phyloP scores from a whole-genome alignment of 2,329 filamentous ascomycete genomes.

The Arachnomyces sp. region DNA sequence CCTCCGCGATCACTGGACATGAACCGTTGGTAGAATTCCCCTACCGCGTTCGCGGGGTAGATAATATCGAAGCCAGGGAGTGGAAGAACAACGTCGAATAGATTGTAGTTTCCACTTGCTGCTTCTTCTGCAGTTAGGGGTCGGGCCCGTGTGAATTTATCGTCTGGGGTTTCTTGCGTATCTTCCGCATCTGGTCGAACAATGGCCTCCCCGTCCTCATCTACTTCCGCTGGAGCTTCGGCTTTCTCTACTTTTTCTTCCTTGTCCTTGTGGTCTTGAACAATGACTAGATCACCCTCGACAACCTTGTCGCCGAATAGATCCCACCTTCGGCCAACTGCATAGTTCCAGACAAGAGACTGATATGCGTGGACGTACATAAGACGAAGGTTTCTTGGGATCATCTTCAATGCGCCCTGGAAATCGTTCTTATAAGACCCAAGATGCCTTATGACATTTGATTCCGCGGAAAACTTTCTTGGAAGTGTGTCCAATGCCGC shows the following conservation, averaged over 20 bases:
- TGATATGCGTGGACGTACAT: constrained; percentile 99
- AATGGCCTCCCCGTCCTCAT: constrained; percentile 58
- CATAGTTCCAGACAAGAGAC: constrained; percentile 86
- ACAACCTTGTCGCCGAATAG: constrained; percentile 65
- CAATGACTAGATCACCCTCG: constrained; percentile 74
- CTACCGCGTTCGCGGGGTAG: constrained; percentile 77
- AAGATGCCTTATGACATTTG: constrained; percentile 69
- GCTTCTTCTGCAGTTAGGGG: constrained; percentile 70
- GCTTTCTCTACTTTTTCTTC: constrained; percentile 18
- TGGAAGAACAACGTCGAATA: constrained; percentile 85
- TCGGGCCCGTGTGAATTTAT: constrained; percentile 60
- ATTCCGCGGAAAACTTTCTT: constrained; percentile 72
- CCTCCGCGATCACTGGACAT: constrained; percentile 77
- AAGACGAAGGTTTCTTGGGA: constrained; percentile 71
- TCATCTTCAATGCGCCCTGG: constrained; percentile 68
- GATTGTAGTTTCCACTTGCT: constrained; percentile 62
- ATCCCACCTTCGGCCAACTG: constrained; percentile 71
- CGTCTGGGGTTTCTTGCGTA: constrained; percentile 44
- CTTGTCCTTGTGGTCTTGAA: constrained; percentile 45
- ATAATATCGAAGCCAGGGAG: constrained; percentile 84
- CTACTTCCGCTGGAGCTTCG: constrained; percentile 34
- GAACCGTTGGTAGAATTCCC: constrained; percentile 74
- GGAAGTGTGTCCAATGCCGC: constrained; percentile 63
- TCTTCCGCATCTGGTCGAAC: constrained; percentile 53
- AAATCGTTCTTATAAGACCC: constrained; percentile 55